Conservation (phyloP, 805 yeast genomes). For the Ogataea parapolymorpha region DNA sequence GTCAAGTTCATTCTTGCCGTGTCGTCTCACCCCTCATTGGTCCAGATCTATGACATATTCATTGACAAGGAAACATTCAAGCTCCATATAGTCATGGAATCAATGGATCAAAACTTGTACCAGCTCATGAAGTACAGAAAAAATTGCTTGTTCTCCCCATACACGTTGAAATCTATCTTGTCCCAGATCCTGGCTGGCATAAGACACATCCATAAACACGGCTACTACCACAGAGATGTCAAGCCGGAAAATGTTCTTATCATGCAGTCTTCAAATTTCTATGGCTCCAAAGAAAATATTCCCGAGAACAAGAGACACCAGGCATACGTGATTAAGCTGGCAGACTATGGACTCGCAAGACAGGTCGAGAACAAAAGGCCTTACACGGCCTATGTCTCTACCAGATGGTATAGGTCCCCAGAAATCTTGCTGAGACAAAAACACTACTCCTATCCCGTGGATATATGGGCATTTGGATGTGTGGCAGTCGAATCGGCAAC, state of each 20-base stretch:
- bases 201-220: slow-evolving; percentile 70
- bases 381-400: slow-evolving; percentile 74
- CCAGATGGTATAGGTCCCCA: slow-evolving; percentile 86
- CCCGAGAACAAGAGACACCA: slow-evolving; percentile 41
- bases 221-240: slow-evolving; percentile 82
- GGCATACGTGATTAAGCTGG: slow-evolving; percentile 64
- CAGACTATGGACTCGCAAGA: slow-evolving; percentile 79
- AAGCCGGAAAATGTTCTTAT: slow-evolving; percentile 92
- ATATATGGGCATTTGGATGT: slow-evolving; percentile 84
- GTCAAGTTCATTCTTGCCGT: slow-evolving; percentile 62
- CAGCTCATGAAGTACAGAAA: slow-evolving; percentile 69
- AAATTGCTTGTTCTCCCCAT: slow-evolving; percentile 48
- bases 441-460: slow-evolving; percentile 65
- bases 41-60: slow-evolving; percentile 76
- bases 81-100: slow-evolving; percentile 84
- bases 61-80: slow-evolving; percentile 58
- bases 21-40: slow-evolving; percentile 67
- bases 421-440: slow-evolving; percentile 68
- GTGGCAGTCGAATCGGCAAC: slow-evolving; percentile 73
- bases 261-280: slow-evolving; percentile 53
- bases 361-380: slow-evolving; percentile 48
- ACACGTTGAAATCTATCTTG: slow-evolving; percentile 61
- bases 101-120: slow-evolving; percentile 76
- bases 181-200: slow-evolving; percentile 74
- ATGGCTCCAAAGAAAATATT: slow-evolving; percentile 37